Evolutionary conservation across 192 early-diverging fungal genomes (phyloP), one percentile per base, ranked within the genome.

Genomic region (Podila clonocystis): DNA sequence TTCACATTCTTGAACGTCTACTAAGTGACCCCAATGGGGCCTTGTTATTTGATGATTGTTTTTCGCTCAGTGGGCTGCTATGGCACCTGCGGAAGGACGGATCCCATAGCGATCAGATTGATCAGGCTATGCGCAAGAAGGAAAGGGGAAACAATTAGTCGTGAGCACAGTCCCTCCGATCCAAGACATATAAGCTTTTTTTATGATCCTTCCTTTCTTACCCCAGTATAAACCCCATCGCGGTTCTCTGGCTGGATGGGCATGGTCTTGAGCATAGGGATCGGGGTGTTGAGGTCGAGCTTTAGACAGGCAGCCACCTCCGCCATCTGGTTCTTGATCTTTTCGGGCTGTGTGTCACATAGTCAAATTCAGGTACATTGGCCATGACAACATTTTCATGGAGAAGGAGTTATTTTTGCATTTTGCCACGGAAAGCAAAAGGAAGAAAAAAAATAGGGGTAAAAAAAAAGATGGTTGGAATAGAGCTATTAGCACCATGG

Each of bases 281-380:
- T 78, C 22, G 75, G 75, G n/a, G 75, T 50, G 38, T 71, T 78
- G 62, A 78, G 26, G 50, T 78, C 75, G 48, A 78, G 34, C 58
- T 78, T 78, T 34, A 78, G 29, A 31, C 75, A 78, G 9, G 75
- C 75, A 13, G 75, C 75, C 26, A 79, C 75, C 60, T 79, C 75
- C 20, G 57, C 57, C 75, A 79, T 79, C 63, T 79, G 75, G 70
- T 79, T 79, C 70, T 72, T 79, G 70, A 79, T 79, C 31, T 79
- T 79, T 31, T 79, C 70, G 7, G 75, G 58, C 75, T 79, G 59
- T 34, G 41, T 45, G 0, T 0, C 41, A 45, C 41, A 45, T 1
- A 15, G 13, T 17, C 41, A 45, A 41, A 17, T 45, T 17, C 41
- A 45, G 41, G 41, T 8, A 45, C 41, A 15, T n/a, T n/a, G 41